Evolutionary conservation across 176 grass and related monocot species (phyloP), one percentile per base, ranked within the genome.

Genomic region (Leersia perrieri): DNA sequence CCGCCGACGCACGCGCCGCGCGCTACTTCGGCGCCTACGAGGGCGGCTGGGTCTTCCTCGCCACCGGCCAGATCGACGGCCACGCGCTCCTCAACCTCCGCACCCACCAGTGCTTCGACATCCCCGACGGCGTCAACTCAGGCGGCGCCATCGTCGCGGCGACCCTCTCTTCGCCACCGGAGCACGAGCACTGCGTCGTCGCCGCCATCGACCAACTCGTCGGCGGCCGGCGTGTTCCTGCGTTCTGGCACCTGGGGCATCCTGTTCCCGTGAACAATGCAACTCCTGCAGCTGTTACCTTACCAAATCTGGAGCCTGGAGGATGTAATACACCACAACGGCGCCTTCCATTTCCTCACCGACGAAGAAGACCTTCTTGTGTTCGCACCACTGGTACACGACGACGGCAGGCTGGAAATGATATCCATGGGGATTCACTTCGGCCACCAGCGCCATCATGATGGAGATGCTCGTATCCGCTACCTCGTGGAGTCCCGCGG

Each of bases 11-110:
- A 0, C 25, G 35, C 5, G 38, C 1, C 0, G 40, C 30, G 29
- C 62, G 76, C 40, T 45, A 51, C 76, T 79, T 66, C 76, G 76
- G 76, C 40, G 41, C 38, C 0, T 78, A 45, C 38, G 75, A 78
- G 58, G 40, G 40, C 20, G 11, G 11, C 29, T 51, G 62, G 40
- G 0, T 65, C 30, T 79, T 79, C 76, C 29, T 66, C 62, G 62
- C 62, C 30, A 1, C 10, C 47, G 20, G 20, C 42, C 3, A 49
- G 0, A 20, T 16, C 13, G 1, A 49, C 45, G 4, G 4, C 9
- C 76, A 77, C 26, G 3, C 0, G 36, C 75, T 77, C 0, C 0
- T 66, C 75, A 25, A 49, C 75, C 11, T 45, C 60, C 27, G 28
- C 57, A 25, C 1, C 14, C 1, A 2, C 15, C 7, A 11, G 7